Evolutionary conservation across 768 basidiomycete species (phyloP), one percentile per base, ranked within the genome.

Genomic region (Suillus occidentalis): DNA sequence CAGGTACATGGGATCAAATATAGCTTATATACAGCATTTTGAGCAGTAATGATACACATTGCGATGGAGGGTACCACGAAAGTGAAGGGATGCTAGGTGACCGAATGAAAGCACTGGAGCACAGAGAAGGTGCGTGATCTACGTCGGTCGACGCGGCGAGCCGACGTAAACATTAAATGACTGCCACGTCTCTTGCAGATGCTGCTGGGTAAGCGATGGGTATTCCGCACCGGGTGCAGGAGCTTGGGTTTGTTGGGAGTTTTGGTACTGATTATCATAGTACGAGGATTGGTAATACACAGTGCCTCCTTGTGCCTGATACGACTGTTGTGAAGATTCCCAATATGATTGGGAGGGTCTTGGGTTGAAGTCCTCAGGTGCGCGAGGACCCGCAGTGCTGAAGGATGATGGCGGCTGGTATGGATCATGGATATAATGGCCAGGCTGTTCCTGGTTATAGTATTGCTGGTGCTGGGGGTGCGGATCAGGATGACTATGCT

Each of bases 181-280:
- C 72, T 84, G 82, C 89, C 89, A 91, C 12, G 88, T 89, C 75
- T 89, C 89, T 74, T 87, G 85, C 63, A 89, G 68, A 56, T 83
- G 77, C 71, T 87, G 86, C 61, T 86, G 85, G 7, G 36, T 37
- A 57, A 57, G 16, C 5, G 83, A 83, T 0, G 85, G 81, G 66
- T 86, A 85, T 42, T 81, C 79, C 58, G 82, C 67, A 67, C 72
- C 37, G 61, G 75, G 42, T 62, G 69, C 55, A 63, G 68, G 57
- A 66, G 68, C 8, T 61, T 70, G 63, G 45, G 67, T 59, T 36
- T 72, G 69, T 61, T 72, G 63, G 55, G 69, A 31, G 56, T 64
- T 60, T 28, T 56, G 56, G 64, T 40, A 49, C n/a, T 36, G 31
- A 50, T 47, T 47, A 13, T 62, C 49, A n/a, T 47, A 40, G 43